Evolutionary conservation across 805 yeast species (phyloP), one percentile per base, ranked within the genome.

Genomic region (Candida oleophila): DNA sequence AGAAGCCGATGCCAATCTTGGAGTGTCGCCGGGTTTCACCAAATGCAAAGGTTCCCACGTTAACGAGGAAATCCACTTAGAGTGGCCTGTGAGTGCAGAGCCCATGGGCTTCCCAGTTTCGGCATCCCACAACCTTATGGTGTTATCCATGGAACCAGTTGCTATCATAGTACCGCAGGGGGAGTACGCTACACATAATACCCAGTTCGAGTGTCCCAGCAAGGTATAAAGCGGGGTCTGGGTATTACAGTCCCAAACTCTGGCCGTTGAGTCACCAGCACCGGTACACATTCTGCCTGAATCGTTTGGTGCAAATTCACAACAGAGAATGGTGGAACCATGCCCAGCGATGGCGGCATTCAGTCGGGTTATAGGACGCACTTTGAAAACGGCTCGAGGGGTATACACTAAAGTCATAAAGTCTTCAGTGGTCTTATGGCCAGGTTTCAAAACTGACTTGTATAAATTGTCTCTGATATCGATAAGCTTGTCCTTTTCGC

Each of bases 171-270:
- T 83, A 21, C 96, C 98, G 64, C 89, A 87, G 2, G 99, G 97
- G 18, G 95, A 85, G 85, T 95, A 94, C 2, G 87, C 73, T 5
- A 87, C 96, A 63, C 96, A 86, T 39, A 94, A 71, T 4, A 94
- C 98, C 97, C 97, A 94, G 69, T 91, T 89, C 9, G 81, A 71
- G 60, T 94, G 99, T 1, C 98, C 98, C 3, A 74, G 59, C 44
- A 94, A 69, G 0, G 96, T 88, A 50, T 81, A 78, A 60, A 84
- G 71, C 7, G 97, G 96, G 0, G 99, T 94, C 55, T 89, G 94
- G 0, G 98, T 91, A 57, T 89, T 85, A 65, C 96, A 87, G 67
- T 91, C 97, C 99, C 99, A 94, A 41, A 92, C 80, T 61, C 98
- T 76, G 2, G 98, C 97, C 7, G 98, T 91, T 33, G 85, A 81